Conservation (phyloP, 2,329 filamentous ascomycete genomes). For the Fusarium brachygibbosum region DNA sequence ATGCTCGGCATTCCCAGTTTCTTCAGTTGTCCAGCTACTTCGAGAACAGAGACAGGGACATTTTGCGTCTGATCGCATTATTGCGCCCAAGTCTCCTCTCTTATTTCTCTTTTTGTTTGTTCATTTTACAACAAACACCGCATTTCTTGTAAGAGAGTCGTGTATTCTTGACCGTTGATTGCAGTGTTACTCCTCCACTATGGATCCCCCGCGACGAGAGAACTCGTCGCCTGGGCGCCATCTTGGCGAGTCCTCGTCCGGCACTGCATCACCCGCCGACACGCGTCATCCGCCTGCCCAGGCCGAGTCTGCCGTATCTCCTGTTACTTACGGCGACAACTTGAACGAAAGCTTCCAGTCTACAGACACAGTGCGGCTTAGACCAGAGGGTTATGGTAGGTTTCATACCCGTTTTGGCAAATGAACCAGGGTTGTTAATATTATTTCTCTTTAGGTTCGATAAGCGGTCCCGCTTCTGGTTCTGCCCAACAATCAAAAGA, state of each 20-base stretch:
- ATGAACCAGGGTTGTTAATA: constrained; percentile 33
- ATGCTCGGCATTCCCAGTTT: constrained; percentile 49
- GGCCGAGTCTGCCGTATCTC: constrained; percentile 53
- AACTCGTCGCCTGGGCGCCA: constrained; percentile 55
- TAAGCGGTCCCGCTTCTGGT: constrained; percentile 46
- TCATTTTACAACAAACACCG: constrained; percentile 21
- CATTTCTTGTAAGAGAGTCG: constrained; percentile 18
- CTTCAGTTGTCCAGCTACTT: constrained; percentile 28
- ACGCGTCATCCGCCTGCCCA: constrained; percentile 58
- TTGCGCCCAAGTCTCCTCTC: constrained; percentile 6
- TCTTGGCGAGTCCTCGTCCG: constrained; percentile 53
- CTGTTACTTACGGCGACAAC: constrained; percentile 55
- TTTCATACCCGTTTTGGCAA: constrained; percentile 27
- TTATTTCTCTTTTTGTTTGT: constrained; percentile 14
- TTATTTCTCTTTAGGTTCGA: constrained; percentile 45
- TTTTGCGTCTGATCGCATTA: constrained; percentile 21
- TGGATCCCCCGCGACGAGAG: constrained; percentile 60
- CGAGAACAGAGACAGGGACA: constrained; percentile 28
- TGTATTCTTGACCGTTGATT: constrained; percentile 20
- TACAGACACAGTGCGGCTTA: constrained; percentile 70
- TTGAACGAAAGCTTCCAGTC: constrained; percentile 70
- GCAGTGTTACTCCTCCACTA: constrained; percentile 47
- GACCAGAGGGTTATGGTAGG: constrained; percentile 71
- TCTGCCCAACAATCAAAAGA: constrained; percentile 54
- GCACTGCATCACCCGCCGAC: constrained; percentile 64